Evolutionary conservation across 2,329 filamentous ascomycete genomes (phyloP), one percentile per base, ranked within the genome.

Genomic region (Tricladium varicosporioides): DNA sequence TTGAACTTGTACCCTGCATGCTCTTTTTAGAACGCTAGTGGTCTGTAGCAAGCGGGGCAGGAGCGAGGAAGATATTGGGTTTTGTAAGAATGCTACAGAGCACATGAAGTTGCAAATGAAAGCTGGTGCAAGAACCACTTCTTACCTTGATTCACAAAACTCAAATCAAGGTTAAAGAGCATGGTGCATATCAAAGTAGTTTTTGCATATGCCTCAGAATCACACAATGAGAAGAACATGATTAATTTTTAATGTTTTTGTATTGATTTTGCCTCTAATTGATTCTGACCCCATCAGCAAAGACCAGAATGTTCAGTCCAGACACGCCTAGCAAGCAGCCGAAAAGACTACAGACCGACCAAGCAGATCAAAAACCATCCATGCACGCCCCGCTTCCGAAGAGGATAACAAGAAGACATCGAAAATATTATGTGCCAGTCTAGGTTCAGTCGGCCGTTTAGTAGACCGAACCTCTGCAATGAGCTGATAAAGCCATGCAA

Each of bases 401-500:
- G 43, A 57, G 59, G 46, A 50, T 51, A 55, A 27, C 22, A 27
- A 60, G 53, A 48, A 62, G 56, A 65, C 50, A 56, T 54, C 45
- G 56, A 58, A 54, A 58, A 52, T 54, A 46, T 57, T 57, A 56
- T 60, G 56, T 59, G 54, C 59, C 15, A 42, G 47, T 51, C 27
- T 48, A 54, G 32, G 53, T 53, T 33, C 52, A 53, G 22, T 27
- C 43, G 36, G 52, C n/a, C n/a, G n/a, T n/a, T n/a, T 45, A 52
- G 49, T 27, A 27, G 22, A 49, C 52, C 51, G 36, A 46, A 56
- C 49, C 55, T 48, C 49, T 59, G 53, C 60, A 46, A 55, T 51
- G 51, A 63, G 55, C 57, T 54, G 58, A 54, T 60, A 53, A 54
- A 59, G 60, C 63, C 27, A 54, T 61, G 57, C 58, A 48, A 19